A percentile compares a stretch with the other conserved stretches of the same genome.
These are phyloP conservation scores for Saccharomyces paradoxus DNA, from an alignment of 805 yeast species.

Conservation along the genomic window DNA sequence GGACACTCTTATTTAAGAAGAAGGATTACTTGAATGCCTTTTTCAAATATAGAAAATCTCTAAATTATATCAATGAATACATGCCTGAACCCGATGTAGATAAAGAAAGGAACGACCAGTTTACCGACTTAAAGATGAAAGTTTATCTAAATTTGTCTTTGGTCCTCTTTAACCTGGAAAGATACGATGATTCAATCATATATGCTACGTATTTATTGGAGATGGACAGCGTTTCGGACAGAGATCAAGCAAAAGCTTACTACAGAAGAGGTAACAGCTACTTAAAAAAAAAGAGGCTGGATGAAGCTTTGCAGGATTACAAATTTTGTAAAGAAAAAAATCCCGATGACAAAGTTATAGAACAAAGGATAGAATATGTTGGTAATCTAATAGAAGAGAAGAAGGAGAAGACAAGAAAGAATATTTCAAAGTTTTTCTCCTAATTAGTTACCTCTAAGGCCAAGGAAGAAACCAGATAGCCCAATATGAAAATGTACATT, in stretches of 20 bases:
- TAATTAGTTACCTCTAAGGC: background rate
- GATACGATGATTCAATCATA: slow-evolving; percentile 43
- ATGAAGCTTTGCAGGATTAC: slow-evolving; percentile 43
- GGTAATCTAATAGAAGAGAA: slow-evolving; percentile 35
- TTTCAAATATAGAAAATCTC: slow-evolving; percentile 56
- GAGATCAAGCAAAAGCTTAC: slow-evolving; percentile 50
- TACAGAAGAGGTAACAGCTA: slow-evolving; percentile 49
- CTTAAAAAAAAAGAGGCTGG: slow-evolving; percentile 37
- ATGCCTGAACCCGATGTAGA: slow-evolving; percentile 62
- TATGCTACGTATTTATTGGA: slow-evolving; percentile 54
- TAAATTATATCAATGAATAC: slow-evolving; percentile 63
- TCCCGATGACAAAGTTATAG: slow-evolving; percentile 45
- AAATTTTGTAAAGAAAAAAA: slow-evolving; percentile 36
- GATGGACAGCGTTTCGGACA: slow-evolving; percentile 29
- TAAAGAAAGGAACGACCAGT: slow-evolving; percentile 42
- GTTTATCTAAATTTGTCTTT: slow-evolving; percentile 48
- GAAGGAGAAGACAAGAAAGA: slow-evolving; percentile 45
- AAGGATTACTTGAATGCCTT: slow-evolving; percentile 45
- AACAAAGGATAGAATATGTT: slow-evolving; percentile 36
- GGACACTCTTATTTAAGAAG: slow-evolving; percentile 48
- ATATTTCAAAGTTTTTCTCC: slow-evolving; percentile 55
- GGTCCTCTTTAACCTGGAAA: slow-evolving; percentile 40
- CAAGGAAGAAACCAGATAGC: background rate
- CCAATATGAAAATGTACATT: background rate
- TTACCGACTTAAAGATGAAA: slow-evolving; percentile 37